Conservation (phyloP, 306 rosid species). For the Gynostemma pentaphyllum region DNA sequence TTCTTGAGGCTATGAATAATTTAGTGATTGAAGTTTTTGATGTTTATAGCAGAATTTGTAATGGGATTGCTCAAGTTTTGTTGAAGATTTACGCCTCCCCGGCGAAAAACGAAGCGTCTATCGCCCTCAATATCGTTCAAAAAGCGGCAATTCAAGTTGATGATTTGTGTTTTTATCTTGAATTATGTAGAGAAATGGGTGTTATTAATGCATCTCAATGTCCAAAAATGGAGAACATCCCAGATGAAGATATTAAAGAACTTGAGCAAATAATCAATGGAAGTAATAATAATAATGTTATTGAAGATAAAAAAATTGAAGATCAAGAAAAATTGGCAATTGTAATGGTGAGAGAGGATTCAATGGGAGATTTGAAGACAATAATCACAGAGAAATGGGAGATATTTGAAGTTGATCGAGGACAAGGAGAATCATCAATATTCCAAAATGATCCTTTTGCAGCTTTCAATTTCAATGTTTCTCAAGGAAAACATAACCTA, state of each 20-base stretch:
- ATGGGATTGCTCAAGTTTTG: constrained; percentile 34
- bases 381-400: constrained; percentile 78
- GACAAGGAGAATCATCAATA: not conserved
- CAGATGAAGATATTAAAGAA: constrained; percentile 43
- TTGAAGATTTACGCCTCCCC: constrained; percentile 34
- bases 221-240: constrained; percentile 44
- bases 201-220: constrained; percentile 47
- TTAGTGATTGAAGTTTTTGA: constrained; percentile 50
- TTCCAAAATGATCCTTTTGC: constrained; percentile 22
- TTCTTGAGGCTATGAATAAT: constrained; percentile 81
- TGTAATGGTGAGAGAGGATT: constrained; percentile 8
- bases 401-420: constrained; percentile 43
- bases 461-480: constrained; percentile 23
- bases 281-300: not conserved
- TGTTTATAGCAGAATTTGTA: constrained; percentile 44
- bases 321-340: constrained; percentile 12
- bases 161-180: constrained; percentile 32
- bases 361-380: constrained; percentile 29
- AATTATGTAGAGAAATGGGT: constrained; percentile 47
- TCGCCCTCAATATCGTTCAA: constrained; percentile 38
- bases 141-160: constrained; percentile 42
- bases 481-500: constrained; percentile 11
- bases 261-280: constrained; percentile 40
- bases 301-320: not conserved
- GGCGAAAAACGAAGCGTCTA: constrained; percentile 33